Percentiles rank a stretch among this genome's conserved stretches.
phyloP scores from a whole-genome alignment of 768 basidiomycete species.

The Sporobolomyces roseus region DNA sequence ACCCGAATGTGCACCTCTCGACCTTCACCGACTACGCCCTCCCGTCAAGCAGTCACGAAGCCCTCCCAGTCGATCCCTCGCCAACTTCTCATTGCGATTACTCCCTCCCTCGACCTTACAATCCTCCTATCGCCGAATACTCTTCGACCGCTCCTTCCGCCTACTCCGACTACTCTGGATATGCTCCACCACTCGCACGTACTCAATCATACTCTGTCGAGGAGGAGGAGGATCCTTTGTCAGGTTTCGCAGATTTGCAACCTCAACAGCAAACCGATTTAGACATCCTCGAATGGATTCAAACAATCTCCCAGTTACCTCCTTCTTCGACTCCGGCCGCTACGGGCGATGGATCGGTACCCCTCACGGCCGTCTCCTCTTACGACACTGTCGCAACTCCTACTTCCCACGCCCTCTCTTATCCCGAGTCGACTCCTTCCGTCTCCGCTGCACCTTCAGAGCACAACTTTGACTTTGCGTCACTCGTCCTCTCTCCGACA shows the following conservation, averaged over 20 bases:
- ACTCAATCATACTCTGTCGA: constrained; percentile 15
- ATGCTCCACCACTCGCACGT: constrained; percentile 7
- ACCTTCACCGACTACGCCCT: neutral
- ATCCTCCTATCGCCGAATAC: neutral
- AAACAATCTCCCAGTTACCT: constrained; percentile 12
- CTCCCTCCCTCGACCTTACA: neutral
- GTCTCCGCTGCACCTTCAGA: neutral
- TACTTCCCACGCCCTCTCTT: no score
- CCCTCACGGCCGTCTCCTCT: neutral
- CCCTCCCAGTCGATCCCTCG: neutral
- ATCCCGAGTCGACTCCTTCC: constrained; percentile 3
- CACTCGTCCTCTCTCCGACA: constrained; percentile 7
- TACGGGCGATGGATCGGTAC: neutral
- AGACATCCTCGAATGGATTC: constrained; percentile 38
- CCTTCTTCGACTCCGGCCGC: constrained; percentile 6
- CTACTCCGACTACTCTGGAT: constrained; percentile 21
- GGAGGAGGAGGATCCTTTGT: constrained; percentile 3
- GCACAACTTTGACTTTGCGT: constrained; percentile 2
- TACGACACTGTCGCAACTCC: constrained; percentile 1
- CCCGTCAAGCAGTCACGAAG: neutral
- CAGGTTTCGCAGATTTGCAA: neutral
- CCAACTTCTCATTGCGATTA: constrained; percentile 5
- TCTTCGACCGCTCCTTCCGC: constrained; percentile 16
- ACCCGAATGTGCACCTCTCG: neutral
- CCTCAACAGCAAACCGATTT: constrained; percentile 21